Conservation (phyloP, 1,284 basidiomycete species). For the Termitomyces sp. region DNA sequence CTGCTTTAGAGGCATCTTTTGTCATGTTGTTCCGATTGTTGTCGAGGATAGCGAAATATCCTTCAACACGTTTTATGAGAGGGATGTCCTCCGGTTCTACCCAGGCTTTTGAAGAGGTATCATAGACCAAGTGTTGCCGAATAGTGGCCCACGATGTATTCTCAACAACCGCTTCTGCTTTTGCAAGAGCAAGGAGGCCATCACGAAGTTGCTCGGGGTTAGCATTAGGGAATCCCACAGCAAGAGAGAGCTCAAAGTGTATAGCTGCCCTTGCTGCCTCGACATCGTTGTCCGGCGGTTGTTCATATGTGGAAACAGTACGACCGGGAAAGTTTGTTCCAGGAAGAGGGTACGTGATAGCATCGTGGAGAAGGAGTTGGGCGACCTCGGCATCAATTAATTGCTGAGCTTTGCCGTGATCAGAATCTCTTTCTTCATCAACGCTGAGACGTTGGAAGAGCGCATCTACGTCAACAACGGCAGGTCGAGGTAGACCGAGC, state of each 20-base stretch:
- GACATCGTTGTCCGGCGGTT: constrained; percentile 78
- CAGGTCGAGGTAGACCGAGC: constrained; percentile 80
- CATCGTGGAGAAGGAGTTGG: constrained; percentile 81
- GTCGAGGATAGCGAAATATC: constrained; percentile 61
- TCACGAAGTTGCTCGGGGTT: constrained; percentile 73
- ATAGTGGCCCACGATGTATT: constrained; percentile 64
- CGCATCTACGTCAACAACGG: constrained; percentile 69
- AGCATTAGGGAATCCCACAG: constrained; percentile 84
- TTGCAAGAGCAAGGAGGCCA: constrained; percentile 60
- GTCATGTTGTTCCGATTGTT: constrained; percentile 71
- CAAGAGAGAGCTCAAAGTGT: constrained; percentile 73
- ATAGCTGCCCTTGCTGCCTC: constrained; percentile 69
- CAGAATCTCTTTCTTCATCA: constrained; percentile 38
- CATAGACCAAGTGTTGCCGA: constrained; percentile 60
- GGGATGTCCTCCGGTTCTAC: constrained; percentile 60
- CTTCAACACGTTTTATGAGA: constrained; percentile 55
- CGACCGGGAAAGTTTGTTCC: constrained; percentile 82
- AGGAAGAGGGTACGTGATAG: constrained; percentile 83
- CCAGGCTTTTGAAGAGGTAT: constrained; percentile 58
- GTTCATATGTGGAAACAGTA: constrained; percentile 67
- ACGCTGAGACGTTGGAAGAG: constrained; percentile 60
- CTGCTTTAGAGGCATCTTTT: constrained; percentile 75
- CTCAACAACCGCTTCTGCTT: constrained; percentile 55
- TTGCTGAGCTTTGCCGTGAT: constrained; percentile 48
- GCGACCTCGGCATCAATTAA: constrained; percentile 81